Conservation (phyloP, 768 basidiomycete species). For the Tulasnella sp. region DNA sequence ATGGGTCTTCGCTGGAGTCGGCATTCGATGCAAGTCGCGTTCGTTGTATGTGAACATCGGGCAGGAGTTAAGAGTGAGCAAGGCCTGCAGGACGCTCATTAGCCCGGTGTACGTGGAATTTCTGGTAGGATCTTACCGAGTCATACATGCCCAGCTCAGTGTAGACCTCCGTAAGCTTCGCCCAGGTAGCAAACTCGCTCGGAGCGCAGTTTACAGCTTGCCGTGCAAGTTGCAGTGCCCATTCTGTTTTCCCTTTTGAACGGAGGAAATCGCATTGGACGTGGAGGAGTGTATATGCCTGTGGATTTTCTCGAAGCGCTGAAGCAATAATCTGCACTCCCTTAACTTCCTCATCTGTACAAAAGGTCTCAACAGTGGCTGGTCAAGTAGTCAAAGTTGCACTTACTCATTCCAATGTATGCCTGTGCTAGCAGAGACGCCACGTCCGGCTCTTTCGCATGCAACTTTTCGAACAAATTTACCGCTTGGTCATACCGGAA, state of each 20-base stretch:
- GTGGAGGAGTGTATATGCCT: slow-evolving; percentile 91
- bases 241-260: slow-evolving; percentile 75
- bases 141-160: slow-evolving; percentile 87
- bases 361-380: neutral
- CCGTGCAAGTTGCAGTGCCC: slow-evolving; percentile 86
- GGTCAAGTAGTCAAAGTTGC: neutral
- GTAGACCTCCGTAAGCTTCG: slow-evolving; percentile 92
- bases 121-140: slow-evolving; percentile 43
- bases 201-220: slow-evolving; percentile 98
- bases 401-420: slow-evolving; percentile 97
- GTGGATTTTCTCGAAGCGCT: slow-evolving; percentile 80
- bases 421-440: slow-evolving; percentile 79
- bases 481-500: slow-evolving; percentile 83
- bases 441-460: slow-evolving; percentile 83
- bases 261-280: slow-evolving; percentile 92
- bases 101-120: neutral
- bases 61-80: slow-evolving; percentile 96
- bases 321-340: slow-evolving; percentile 89
- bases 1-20: slow-evolving; percentile 75
- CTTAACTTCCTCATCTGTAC: slow-evolving; percentile 93
- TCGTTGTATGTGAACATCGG: slow-evolving; percentile 99
- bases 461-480: slow-evolving; percentile 89
- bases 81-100: slow-evolving; percentile 46
- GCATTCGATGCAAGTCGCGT: slow-evolving; percentile 82
- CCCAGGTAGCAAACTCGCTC: slow-evolving; percentile 98